Percentiles rank a stretch among this genome's conserved stretches.
Conservation (phyloP, 306 rosid species). For the Lathyrus tuberosus region DNA sequence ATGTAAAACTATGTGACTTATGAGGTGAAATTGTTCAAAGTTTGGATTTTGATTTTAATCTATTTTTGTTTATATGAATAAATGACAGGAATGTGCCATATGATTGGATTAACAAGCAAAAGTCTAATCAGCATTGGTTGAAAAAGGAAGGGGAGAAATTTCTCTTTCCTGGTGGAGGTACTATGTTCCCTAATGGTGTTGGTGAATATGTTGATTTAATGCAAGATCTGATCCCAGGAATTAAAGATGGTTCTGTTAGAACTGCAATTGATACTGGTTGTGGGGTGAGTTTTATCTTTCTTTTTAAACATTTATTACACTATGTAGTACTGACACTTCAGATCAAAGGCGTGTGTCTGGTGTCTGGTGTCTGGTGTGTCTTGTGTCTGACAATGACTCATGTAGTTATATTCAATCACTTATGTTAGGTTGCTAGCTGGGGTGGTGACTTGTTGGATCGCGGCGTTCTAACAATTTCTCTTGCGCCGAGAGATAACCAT, state of each 20-base stretch:
- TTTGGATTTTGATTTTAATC: not conserved
- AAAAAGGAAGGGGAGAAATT: constrained; percentile 96
- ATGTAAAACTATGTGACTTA: constrained; percentile 15
- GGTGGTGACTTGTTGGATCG: constrained; percentile 98
- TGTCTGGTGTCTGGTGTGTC: too few relatives aligned
- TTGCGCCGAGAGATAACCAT: constrained; percentile 99
- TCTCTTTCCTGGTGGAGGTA: constrained; percentile 99
- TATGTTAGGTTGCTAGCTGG: constrained; percentile 95
- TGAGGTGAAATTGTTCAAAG: constrained; percentile 5
- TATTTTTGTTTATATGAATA: constrained; percentile 23
- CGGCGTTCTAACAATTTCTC: constrained; percentile 83
- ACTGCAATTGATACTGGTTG: constrained; percentile 99
- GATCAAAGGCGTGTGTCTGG: too few relatives aligned
- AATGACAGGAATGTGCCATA: constrained; percentile 92
- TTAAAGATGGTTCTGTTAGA: constrained; percentile 89
- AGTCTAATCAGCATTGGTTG: constrained; percentile 96
- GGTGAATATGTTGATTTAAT: constrained; percentile 85
- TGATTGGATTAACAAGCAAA: constrained; percentile 94
- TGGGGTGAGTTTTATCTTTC: constrained; percentile 76
- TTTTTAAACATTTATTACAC: not conserved
- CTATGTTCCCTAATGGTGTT: constrained; percentile 96
- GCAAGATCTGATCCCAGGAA: constrained; percentile 93
- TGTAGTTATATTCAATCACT: too few relatives aligned
- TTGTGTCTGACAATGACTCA: not conserved
- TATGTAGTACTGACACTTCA: not conserved